Percentiles rank a stretch among this genome's conserved stretches.
These are phyloP conservation scores for Epichloe festucae DNA, from an alignment of 2,329 filamentous ascomycete genomes.

Conservation along the genomic window DNA sequence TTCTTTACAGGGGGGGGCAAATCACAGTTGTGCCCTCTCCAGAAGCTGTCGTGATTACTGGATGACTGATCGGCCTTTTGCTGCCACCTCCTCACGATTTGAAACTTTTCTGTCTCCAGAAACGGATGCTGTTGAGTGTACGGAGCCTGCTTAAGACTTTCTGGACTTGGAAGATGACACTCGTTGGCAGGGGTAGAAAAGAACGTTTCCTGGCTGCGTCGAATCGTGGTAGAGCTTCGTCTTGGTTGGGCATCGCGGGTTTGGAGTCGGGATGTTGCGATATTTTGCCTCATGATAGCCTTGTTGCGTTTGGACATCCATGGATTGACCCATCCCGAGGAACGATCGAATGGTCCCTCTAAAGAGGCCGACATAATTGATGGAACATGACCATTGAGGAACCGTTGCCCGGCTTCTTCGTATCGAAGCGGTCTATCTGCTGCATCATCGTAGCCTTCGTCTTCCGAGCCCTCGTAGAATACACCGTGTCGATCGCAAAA, in stretches of 20 bases:
- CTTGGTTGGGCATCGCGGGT: not conserved
- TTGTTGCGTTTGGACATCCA: conserved; percentile 13
- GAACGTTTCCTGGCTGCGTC: conserved; percentile 1
- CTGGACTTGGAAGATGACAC: conserved; percentile 30
- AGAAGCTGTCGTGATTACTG: conserved; percentile 10
- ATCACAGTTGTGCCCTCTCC: conserved; percentile 6
- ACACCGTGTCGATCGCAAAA: conserved; percentile 30
- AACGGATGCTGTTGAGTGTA: conserved; percentile 16
- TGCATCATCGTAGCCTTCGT: conserved; percentile 36
- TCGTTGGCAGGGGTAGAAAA: conserved; percentile 11
- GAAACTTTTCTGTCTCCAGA: conserved; percentile 19
- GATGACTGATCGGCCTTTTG: conserved; percentile 7
- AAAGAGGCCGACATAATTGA: conserved; percentile 47
- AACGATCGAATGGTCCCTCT: conserved; percentile 44
- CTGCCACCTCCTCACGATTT: conserved; percentile 21
- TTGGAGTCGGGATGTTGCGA: not conserved
- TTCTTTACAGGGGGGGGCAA: conserved; percentile 12
- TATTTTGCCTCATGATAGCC: not conserved
- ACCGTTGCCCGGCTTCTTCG: conserved; percentile 45
- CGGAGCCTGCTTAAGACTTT: conserved; percentile 24
- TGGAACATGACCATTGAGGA: conserved; percentile 41
- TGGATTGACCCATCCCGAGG: conserved; percentile 20
- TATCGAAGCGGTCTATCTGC: conserved; percentile 38
- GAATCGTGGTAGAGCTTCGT: conserved; percentile 6
- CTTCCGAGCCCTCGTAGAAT: conserved; percentile 43